Evolutionary conservation across 441 rosid genomes (phyloP).

Genomic region (Mallotus repandus): DNA sequence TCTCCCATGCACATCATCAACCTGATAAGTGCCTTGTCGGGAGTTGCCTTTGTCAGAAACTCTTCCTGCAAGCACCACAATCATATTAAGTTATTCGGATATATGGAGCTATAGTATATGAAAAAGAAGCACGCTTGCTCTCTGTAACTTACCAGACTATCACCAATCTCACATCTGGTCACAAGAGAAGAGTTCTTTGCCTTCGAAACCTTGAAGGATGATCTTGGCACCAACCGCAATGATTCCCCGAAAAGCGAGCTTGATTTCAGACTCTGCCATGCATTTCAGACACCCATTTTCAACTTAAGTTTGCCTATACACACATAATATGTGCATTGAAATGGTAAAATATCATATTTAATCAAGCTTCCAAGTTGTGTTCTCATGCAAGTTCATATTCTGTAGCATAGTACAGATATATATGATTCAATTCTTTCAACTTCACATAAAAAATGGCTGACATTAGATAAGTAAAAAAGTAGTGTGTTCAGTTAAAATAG

Average conservation of each 20-base stretch:
- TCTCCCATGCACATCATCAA: constrained; percentile 90
- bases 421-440: no score
- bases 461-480: no score
- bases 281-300: constrained; percentile 15
- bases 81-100: background rate
- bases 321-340: background rate
- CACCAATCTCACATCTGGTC: constrained; percentile 87
- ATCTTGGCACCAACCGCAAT: constrained; percentile 49
- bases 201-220: constrained; percentile 52
- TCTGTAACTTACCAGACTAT: constrained; percentile 61
- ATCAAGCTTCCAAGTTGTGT: background rate
- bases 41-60: constrained; percentile 75
- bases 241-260: constrained; percentile 86
- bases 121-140: background rate
- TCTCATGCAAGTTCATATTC: background rate
- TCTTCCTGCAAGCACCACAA: constrained; percentile 56
- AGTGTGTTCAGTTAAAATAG: background rate
- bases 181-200: constrained; percentile 45
- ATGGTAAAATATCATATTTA: background rate
- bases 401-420: no score
- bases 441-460: background rate
- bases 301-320: background rate
- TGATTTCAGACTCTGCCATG: constrained; percentile 59
- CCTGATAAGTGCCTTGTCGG: constrained; percentile 73
- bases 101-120: background rate